Evolutionary conservation across 2,329 filamentous ascomycete genomes (phyloP).

Genomic region (Hypoxylon sp.): DNA sequence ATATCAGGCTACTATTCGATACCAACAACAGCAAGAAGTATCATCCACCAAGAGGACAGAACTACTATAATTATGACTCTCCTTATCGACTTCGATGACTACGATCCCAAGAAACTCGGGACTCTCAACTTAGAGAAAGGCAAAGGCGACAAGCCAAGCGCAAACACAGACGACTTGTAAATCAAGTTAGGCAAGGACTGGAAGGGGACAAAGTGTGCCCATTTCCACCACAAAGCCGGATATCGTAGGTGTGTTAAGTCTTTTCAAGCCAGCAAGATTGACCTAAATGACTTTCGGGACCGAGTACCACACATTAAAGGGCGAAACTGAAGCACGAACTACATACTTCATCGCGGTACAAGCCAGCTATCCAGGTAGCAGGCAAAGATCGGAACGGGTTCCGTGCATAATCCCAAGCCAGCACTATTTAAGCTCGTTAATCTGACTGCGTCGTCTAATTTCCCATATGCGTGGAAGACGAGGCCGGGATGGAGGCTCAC

Average conservation of each 20-base stretch:
- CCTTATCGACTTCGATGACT: constrained; percentile 35
- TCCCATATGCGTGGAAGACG: not conserved
- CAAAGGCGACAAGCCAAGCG: constrained; percentile 23
- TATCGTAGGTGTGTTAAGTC: constrained; percentile 26
- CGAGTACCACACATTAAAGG: constrained; percentile 36
- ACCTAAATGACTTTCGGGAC: constrained; percentile 15
- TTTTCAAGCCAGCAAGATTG: not conserved
- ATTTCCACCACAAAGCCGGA: constrained; percentile 36
- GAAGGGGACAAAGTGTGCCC: constrained; percentile 28
- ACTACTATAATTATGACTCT: constrained; percentile 6
- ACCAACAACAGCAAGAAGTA: not conserved
- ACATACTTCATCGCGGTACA: constrained; percentile 39
- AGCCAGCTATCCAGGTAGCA: constrained; percentile 34
- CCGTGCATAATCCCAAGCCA: not conserved
- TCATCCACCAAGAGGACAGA: not conserved
- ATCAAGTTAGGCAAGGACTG: constrained; percentile 35
- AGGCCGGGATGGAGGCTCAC: not conserved
- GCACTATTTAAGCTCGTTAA: not conserved
- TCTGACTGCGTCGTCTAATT: constrained; percentile 2
- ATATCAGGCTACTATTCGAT: not conserved
- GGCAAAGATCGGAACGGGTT: not conserved
- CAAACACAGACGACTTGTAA: constrained; percentile 34
- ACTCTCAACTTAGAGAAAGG: constrained; percentile 36
- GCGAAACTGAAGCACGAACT: constrained; percentile 33
- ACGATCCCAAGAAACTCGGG: constrained; percentile 34